Base-by-base conservation (phyloP, 345 rosid species). In the Theobroma cacao region DNA sequence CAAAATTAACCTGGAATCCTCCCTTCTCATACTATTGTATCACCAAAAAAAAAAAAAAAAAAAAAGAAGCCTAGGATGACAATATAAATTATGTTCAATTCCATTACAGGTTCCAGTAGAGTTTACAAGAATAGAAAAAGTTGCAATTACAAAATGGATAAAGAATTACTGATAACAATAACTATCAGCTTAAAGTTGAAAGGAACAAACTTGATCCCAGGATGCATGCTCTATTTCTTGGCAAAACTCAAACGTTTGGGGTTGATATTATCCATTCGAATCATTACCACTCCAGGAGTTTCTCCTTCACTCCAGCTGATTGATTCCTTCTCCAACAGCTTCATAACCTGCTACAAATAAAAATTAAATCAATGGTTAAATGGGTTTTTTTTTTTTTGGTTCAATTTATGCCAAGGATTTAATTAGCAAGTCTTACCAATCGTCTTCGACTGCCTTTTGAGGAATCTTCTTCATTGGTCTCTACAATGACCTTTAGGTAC, bases 321-420 rank as follows among this genome's bases (percentile, higher is more conserved):
- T 7, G 92, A 89, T 71, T 91, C 89, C 72, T 45, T 90, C 82
- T 87, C 85, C 50, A 91, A 70, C 7, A 88, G 79, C 77, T 81
- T 89, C 85, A 84, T 67, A 52, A 90, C 75, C 92, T 91, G 79
- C 66, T 36, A 13, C 62, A 47, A 31, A 47, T 40, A 47, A 55
- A 55, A 22, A 3, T 0, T 30, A 10, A 30, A 41, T 34, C 36
- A 28, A 55, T 41, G 18, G 56, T 12, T 5, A 4, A 11, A 34
- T 9, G 2, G 0, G 15, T 7, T 0, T 55, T 0, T 28, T 1
- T 28, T 30, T 28, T 30, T 14, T n/a, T n/a, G n/a, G n/a, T n/a
- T 3, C 17, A 1, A 34, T 18, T 6, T 33, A 34, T 36, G 47
- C 24, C 18, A 24, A 18, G 65, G 78, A 7, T 28, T 73, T 8